Percentiles rank a stretch among this genome's conserved stretches.
Conservation (phyloP, 148 eudicot genomes). For the Chenopodium quinoa region DNA sequence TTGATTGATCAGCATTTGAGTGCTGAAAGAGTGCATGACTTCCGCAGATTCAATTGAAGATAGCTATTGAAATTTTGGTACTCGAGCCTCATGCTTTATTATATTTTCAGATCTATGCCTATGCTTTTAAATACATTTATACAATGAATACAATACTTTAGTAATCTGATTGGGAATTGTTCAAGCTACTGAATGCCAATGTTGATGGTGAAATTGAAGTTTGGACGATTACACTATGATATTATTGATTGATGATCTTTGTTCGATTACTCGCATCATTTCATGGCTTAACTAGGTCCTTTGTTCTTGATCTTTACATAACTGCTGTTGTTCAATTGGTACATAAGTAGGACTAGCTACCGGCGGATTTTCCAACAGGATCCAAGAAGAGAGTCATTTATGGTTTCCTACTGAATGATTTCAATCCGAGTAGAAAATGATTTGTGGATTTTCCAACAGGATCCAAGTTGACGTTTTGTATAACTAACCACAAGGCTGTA, state of each 20-base stretch:
- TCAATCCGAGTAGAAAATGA: too few species aligned
- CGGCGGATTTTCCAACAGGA: too few species aligned
- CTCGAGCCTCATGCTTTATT: neutral
- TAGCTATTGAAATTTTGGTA: neutral
- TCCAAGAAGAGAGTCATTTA: too few species aligned
- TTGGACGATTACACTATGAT: neutral
- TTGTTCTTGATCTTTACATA: neutral
- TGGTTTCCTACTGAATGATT: too few species aligned
- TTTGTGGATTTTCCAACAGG: too few species aligned
- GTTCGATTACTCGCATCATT: neutral
- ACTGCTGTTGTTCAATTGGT: neutral
- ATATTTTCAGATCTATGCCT: too few species aligned
- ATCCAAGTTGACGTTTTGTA: too few species aligned
- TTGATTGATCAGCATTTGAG: neutral
- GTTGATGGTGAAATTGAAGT: neutral
- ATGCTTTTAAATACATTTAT: neutral
- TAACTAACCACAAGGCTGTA: too few species aligned
- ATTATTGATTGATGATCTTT: neutral
- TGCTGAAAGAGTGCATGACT: neutral
- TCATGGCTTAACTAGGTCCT: neutral
- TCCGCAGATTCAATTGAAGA: neutral
- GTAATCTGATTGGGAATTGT: neutral
- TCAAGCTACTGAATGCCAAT: neutral
- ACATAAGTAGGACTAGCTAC: too few species aligned
- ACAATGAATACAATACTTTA: neutral